phyloP scores from a whole-genome alignment of 495 filamentous ascomycete species.

The Tetracladium marchalianum region DNA sequence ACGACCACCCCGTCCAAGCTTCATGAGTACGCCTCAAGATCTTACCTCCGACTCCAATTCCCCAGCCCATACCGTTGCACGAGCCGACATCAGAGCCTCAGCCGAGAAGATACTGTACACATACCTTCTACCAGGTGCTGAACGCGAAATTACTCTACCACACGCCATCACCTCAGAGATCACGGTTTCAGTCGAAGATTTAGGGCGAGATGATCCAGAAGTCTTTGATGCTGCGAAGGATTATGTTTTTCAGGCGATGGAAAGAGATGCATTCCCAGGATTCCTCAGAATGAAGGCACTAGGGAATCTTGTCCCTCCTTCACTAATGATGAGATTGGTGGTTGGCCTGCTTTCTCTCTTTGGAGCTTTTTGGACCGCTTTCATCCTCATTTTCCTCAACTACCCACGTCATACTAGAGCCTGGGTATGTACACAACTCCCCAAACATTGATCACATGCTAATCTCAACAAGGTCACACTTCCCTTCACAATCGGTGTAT shows the following conservation, averaged over 20 bases:
- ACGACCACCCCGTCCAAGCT: conserved; percentile 55
- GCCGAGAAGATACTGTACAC: conserved; percentile 98
- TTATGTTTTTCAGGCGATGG: conserved; percentile 99
- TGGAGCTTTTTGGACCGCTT: conserved; percentile 87
- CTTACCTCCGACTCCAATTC: conserved; percentile 59
- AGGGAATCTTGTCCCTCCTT: conserved; percentile 86
- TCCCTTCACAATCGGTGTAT: conserved; percentile 86
- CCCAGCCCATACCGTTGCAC: conserved; percentile 71
- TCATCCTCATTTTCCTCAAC: conserved; percentile 84
- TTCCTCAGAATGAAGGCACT: conserved; percentile 92
- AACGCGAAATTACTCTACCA: conserved; percentile 89
- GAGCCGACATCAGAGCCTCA: conserved; percentile 80
- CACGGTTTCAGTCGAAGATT: conserved; percentile 74
- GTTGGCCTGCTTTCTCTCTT: conserved; percentile 83
- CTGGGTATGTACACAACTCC: conserved; percentile 52
- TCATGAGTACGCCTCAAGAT: conserved; percentile 47
- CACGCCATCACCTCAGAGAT: conserved; percentile 75
- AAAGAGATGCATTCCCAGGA: conserved; percentile 93
- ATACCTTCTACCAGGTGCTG: conserved; percentile 81
- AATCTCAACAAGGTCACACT: conserved; percentile 59
- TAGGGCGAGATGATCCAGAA: conserved; percentile 87
- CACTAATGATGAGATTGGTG: conserved; percentile 70
- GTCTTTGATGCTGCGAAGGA: conserved; percentile 96
- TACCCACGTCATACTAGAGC: conserved; percentile 60
- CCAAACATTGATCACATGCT: conserved; percentile 9